A percentile compares a stretch with the other conserved stretches of the same genome.
These are phyloP conservation scores for Aspergillus oerlinghausenensis DNA, from an alignment of 2,329 filamentous ascomycete genomes.

Conservation along the genomic window DNA sequence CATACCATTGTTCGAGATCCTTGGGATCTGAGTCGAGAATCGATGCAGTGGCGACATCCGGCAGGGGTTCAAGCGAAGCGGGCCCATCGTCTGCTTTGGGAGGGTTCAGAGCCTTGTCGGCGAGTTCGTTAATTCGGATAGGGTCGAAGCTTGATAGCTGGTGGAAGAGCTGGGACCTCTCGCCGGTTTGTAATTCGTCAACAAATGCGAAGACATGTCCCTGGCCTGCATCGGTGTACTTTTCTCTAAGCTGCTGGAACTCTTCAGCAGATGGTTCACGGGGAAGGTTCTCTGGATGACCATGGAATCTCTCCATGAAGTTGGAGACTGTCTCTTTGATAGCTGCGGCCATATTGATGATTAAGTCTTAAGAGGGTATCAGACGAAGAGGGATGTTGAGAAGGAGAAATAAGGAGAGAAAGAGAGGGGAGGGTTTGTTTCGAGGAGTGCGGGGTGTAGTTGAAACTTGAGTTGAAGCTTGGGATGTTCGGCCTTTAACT, in stretches of 20 bases:
- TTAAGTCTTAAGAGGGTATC: neutral
- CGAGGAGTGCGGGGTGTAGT: slow-evolving; percentile 21
- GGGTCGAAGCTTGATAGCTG: slow-evolving; percentile 83
- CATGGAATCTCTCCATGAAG: slow-evolving; percentile 45
- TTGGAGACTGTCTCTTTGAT: slow-evolving; percentile 46
- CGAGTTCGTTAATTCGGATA: slow-evolving; percentile 79
- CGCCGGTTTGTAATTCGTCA: slow-evolving; percentile 66
- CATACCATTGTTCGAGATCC: slow-evolving; percentile 80
- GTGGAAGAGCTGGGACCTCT: slow-evolving; percentile 73
- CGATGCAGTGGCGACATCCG: slow-evolving; percentile 78
- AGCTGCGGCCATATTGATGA: slow-evolving; percentile 33
- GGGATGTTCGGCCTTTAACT: neutral
- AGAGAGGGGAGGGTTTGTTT: slow-evolving; percentile 9
- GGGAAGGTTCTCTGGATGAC: slow-evolving; percentile 33
- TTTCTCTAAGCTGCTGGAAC: slow-evolving; percentile 62
- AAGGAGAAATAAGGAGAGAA: slow-evolving; percentile 1
- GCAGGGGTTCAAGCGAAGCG: slow-evolving; percentile 74
- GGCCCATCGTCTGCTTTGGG: slow-evolving; percentile 51
- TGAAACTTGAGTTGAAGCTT: neutral
- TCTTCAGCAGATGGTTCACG: slow-evolving; percentile 59
- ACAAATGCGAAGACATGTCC: slow-evolving; percentile 84
- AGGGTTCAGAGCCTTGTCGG: slow-evolving; percentile 75
- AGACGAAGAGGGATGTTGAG: neutral
- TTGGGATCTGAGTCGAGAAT: slow-evolving; percentile 80
- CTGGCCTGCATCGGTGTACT: slow-evolving; percentile 70